Base-by-base conservation (phyloP, 139 green algal species). In the Nannochloris sp. region DNA sequence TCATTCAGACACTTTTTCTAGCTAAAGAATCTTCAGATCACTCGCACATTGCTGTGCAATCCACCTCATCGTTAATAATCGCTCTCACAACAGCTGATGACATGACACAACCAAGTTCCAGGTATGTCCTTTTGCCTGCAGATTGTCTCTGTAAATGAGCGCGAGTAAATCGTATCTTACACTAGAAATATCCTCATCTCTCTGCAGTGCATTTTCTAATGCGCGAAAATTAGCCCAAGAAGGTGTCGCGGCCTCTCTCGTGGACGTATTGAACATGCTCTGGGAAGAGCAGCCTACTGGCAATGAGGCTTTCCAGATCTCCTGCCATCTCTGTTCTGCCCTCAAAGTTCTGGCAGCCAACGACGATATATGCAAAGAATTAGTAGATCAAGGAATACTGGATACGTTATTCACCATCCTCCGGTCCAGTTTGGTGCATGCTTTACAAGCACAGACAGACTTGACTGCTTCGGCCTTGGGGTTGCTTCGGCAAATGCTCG, bases 401-500 rank as follows among this genome's bases (percentile, higher is more conserved):
- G 46, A 40, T 60, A 61, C 15, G 48, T 60, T 37, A 62, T 83
- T 58, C 40, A 68, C 44, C 64, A 84, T 46, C 10, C 54, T 25
- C 44, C 46, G 63, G 56, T 50, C 64, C 29, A 46, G 29, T 24
- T 48, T 19, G 16, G 18, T 58, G 23, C 43, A 55, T 24, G 48
- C 23, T 19, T 34, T 18, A 18, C 50, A 70, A 19, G 61, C 60
- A 7, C 34, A 18, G 1, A n/a, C 72, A 24, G 48, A 55, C 40
- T 21, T 61, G 4, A 53, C 62, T 59, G 8, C 68, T 7, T 25
- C 66, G 10, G 16, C 18, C 8, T 63, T 64, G 54, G 51, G 48
- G 2, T 61, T 87, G 48, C 73, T 89, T 70, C 72, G 88, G 15
- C 88, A 96, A 81, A 74, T 96, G 62, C 78, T 84, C 12, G 85